Evolutionary conservation across 1,284 basidiomycete genomes (phyloP).

Genomic region (Trametes polyzona): DNA sequence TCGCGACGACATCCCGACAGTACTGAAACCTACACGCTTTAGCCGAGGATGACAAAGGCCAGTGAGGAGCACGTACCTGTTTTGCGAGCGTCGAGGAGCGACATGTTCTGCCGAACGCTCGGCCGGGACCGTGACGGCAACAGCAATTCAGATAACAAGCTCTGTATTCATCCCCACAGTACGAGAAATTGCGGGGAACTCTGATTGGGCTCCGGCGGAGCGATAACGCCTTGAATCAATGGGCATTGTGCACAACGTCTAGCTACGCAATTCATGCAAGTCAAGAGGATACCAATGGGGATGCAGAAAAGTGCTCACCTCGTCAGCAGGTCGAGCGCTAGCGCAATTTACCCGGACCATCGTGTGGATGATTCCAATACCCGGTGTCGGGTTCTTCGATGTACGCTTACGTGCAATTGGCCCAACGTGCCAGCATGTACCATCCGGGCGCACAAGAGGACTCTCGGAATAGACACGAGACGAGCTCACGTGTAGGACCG

Average conservation of each 20-base stretch:
- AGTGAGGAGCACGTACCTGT: neutral
- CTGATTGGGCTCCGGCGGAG: neutral
- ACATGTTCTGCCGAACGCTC: conserved; percentile 2
- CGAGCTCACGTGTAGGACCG: too few relatives aligned
- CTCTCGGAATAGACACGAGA: too few relatives aligned
- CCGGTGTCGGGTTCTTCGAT: too few relatives aligned
- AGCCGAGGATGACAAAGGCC: conserved; percentile 8
- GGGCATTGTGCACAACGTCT: neutral
- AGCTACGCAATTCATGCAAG: neutral
- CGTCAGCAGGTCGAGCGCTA: too few relatives aligned
- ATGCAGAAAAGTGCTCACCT: too few relatives aligned
- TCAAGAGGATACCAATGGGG: too few relatives aligned
- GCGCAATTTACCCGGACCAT: too few relatives aligned
- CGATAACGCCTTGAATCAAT: neutral
- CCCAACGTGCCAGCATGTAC: too few relatives aligned
- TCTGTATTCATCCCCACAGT: too few relatives aligned
- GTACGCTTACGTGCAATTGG: too few relatives aligned
- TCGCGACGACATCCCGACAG: neutral
- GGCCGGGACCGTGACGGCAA: conserved; percentile 11
- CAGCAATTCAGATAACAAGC: neutral
- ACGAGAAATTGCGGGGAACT: neutral
- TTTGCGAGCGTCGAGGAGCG: neutral
- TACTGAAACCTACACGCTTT: neutral
- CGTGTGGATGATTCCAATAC: too few relatives aligned
- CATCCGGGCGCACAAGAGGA: too few relatives aligned